Evolutionary conservation across 192 early-diverging fungal genomes (phyloP).

Genomic region (Coemansia sp.): DNA sequence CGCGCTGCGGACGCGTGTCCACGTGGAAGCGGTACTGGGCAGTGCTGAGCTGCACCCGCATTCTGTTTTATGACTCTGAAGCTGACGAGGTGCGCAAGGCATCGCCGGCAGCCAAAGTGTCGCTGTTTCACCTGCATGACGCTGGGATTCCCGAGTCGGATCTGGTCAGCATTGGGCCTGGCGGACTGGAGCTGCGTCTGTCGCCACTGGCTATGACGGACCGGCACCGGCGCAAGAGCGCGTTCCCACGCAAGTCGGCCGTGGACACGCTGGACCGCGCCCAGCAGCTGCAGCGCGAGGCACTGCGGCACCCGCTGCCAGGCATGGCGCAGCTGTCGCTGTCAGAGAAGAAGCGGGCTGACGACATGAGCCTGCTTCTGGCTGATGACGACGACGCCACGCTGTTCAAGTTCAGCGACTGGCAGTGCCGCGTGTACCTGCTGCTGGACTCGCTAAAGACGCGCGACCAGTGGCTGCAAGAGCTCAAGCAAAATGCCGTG

Average conservation of each 20-base stretch:
- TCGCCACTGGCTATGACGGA: slow-evolving; percentile 54
- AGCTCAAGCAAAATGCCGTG: slow-evolving; percentile 27
- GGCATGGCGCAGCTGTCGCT: slow-evolving; percentile 3
- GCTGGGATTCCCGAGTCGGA: slow-evolving; percentile 41
- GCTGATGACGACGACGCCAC: slow-evolving; percentile 30
- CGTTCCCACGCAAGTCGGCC: slow-evolving; percentile 35
- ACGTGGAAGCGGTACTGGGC: slow-evolving; percentile 55
- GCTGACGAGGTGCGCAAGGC: slow-evolving; percentile 19
- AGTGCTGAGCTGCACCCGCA: slow-evolving; percentile 35
- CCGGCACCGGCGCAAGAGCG: slow-evolving; percentile 50
- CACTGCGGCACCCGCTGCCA: slow-evolving; percentile 13
- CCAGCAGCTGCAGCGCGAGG: slow-evolving; percentile 5
- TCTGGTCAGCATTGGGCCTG: slow-evolving; percentile 46
- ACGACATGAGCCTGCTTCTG: slow-evolving; percentile 7
- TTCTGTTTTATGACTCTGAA: slow-evolving; percentile 44
- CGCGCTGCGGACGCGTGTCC: slow-evolving; percentile 45
- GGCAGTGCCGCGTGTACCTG: slow-evolving; percentile 55
- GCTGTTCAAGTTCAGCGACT: slow-evolving; percentile 37
- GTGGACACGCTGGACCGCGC: slow-evolving; percentile 7
- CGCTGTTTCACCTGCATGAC: slow-evolving; percentile 43
- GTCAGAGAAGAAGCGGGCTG: neutral
- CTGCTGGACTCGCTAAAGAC: slow-evolving; percentile 39
- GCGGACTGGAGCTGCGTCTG: slow-evolving; percentile 48
- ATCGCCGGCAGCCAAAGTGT: slow-evolving; percentile 32
- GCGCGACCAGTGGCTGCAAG: slow-evolving; percentile 43